Evolutionary conservation across 75 land plant genomes (phyloP), one percentile per base, ranked within the genome.

Genomic region (Picea glauca): DNA sequence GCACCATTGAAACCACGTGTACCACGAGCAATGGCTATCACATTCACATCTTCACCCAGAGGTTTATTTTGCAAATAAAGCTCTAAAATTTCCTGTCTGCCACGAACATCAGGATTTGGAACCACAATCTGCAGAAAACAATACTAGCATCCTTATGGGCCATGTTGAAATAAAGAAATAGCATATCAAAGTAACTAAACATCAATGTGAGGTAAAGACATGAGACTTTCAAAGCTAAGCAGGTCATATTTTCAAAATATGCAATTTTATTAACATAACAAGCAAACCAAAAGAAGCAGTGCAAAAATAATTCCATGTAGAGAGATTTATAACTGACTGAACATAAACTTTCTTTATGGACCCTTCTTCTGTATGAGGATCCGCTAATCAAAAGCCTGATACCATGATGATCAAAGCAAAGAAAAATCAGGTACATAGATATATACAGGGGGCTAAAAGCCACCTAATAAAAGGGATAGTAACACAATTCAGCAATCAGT

Each of bases 1-100:
- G 99, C 99, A 57, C 99, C 99, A 87, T 90, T 98, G 83, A 98
- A 98, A 12, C 99, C 99, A 78, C 96, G 96, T 33, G 99, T 98
- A 72, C 99, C 94, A 8, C 98, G 87, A 58, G 99, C 98, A 75
- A 98, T 79, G 60, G 89, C 79, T 60, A 90, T 93, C 59, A 91
- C 89, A 89, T 98, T 98, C 75, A 98, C 90, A 87, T 95, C 96
- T 62, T 93, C 96, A 46, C 89, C 82, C 76, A 98, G 79, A 79
- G 99, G 99, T 76, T 98, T 98, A 77, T 95, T 96, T 58, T 91
- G 90, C 80, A 98, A 81, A 79, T 98, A 98, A 4, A 98, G 87
- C 77, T 98, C 96, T 84, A 98, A 81, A 81, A 98, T 98, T 58
- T 98, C 99, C 78, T 91, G 94, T 60, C 99, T 84, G 12, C 99